Percentiles rank a stretch among this genome's conserved stretches.
phyloP scores from a whole-genome alignment of 2,329 filamentous ascomycete species.

The Paracoccidioides brasiliensis region DNA sequence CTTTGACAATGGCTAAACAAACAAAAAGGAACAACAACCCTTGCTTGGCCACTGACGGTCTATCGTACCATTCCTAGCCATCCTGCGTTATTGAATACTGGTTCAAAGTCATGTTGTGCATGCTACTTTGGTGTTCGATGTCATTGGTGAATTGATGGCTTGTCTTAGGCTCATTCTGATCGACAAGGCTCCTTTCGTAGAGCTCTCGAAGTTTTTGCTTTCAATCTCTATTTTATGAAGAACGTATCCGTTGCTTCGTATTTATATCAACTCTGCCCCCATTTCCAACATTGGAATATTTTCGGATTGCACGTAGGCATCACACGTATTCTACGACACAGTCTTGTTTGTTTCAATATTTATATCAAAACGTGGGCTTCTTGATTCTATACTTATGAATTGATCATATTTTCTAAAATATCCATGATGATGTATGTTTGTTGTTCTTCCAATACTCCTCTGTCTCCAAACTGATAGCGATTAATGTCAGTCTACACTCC shows the following conservation, averaged over 20 bases:
- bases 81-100: no score
- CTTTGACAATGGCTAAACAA: no score
- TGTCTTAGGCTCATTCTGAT: no score
- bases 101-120: no score
- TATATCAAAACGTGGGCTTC: background rate
- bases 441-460: background rate
- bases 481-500: constrained; percentile 17
- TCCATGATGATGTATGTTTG: constrained; percentile 11
- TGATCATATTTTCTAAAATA: background rate
- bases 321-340: background rate
- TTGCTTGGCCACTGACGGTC: no score
- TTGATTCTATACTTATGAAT: background rate
- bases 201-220: no score
- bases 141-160: no score
- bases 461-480: background rate
- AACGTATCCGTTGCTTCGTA: background rate
- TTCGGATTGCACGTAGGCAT: background rate
- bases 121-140: no score
- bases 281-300: background rate
- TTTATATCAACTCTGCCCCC: background rate
- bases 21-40: no score
- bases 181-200: no score
- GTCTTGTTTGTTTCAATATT: background rate
- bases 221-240: no score
- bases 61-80: no score